Base-by-base conservation (phyloP, 768 basidiomycete genomes). In the Pisolithus orientalis region DNA sequence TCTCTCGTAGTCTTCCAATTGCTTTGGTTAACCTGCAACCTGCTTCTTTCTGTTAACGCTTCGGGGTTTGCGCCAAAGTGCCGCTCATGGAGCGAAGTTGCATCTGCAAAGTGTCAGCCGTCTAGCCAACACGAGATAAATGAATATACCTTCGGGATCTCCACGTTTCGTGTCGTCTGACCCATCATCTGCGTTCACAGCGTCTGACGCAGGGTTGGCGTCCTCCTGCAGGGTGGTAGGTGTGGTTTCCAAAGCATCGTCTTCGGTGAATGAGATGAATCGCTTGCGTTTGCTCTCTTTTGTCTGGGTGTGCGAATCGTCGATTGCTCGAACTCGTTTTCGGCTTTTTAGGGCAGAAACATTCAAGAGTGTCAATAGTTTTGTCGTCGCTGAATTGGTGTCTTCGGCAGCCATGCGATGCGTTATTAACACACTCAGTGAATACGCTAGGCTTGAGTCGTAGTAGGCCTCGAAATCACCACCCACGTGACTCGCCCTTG, bases 351-450 rank as follows among this genome's bases (percentile, higher is more conserved):
- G 82, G 0, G 90, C 89, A 32, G 90, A 91, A 3, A 94, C 88
- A 64, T 96, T 97, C 5, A 96, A 75, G 1, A 96, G 80, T 0
- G 94, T 95, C 28, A 96, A 69, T 1, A 96, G 80, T 47, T 83
- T 84, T 43, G 90, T 91, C 1, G 83, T 90, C 9, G 84, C 80
- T 3, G 76, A 68, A 49, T 80, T 83, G 38, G 65, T 65, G 47
- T 73, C 65, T 37, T 67, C 63, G 24, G 52, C 49, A 44, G 63
- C 59, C 65, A 66, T 64, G 39, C 34, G 21, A 28, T 14, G 9
- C 4, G 6, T 17, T 16, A 21, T 17, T 11, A 8, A 6, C 14
- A 42, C 34, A 34, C 34, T 1, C 5, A 14, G 34, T 13, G 14
- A 34, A 14, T 21, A 1, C 21, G 21, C 21, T 21, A 21, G 21